Conservation (phyloP, 495 filamentous ascomycete species). For the Aspergillus olivimuriae region DNA sequence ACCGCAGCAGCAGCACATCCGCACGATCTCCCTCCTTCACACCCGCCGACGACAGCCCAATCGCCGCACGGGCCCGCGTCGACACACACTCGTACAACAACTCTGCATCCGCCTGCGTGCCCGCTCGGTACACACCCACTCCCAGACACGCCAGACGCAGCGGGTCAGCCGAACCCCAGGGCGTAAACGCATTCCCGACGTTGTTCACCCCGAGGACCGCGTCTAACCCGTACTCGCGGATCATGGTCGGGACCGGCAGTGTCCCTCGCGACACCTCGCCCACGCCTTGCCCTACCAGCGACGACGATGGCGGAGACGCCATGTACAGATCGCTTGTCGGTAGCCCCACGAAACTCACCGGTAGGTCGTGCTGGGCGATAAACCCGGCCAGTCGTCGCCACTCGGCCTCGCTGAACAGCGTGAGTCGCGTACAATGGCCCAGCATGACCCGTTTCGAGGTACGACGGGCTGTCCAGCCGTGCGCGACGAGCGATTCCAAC, state of each 20-base stretch:
- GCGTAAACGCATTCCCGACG: constrained; percentile 73
- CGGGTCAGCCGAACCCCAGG: constrained; percentile 66
- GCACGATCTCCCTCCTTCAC: constrained; percentile 11
- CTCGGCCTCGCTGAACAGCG: constrained; percentile 44
- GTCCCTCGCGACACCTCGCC: constrained; percentile 46
- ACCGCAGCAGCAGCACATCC: constrained; percentile 25
- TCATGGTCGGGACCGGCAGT: constrained; percentile 56
- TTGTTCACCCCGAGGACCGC: constrained; percentile 68
- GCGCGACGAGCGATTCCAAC: constrained; percentile 39
- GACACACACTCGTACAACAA: constrained; percentile 59
- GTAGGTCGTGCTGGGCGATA: constrained; percentile 42
- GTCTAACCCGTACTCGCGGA: constrained; percentile 50
- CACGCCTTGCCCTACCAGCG: constrained; percentile 12
- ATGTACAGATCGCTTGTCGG: constrained; percentile 72
- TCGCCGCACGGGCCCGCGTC: constrained; percentile 43
- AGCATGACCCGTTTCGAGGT: constrained; percentile 50
- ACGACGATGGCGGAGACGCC: constrained; percentile 48
- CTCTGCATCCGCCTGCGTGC: constrained; percentile 50
- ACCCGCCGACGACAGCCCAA: constrained; percentile 17
- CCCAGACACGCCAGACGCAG: constrained; percentile 55
- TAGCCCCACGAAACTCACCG: constrained; percentile 63
- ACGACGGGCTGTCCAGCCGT: constrained; percentile 35
- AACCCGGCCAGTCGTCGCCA: constrained; percentile 40
- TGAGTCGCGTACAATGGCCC: constrained; percentile 66
- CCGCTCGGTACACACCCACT: constrained; percentile 65